Evolutionary conservation across 2,329 filamentous ascomycete genomes (phyloP), one percentile per base, ranked within the genome.

Genomic region (Microdochium nivale): DNA sequence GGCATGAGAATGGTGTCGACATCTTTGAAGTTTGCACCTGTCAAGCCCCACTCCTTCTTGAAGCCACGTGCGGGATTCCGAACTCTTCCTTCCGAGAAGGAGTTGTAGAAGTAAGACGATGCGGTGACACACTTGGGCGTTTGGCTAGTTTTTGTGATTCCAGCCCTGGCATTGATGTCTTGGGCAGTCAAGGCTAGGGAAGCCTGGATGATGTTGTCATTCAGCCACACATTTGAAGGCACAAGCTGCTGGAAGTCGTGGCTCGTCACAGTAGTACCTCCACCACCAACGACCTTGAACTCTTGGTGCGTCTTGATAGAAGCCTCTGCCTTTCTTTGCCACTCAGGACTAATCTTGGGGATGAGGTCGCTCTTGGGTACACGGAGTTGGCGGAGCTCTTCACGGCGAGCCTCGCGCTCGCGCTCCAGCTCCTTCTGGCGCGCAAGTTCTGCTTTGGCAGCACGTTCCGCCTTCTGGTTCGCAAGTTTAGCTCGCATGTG

Each of bases 161-260:
- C 81, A 25, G 75, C 76, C 30, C 75, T 69, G 53, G 74, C 68
- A 61, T 86, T 86, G 59, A 83, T 68, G 49, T 75, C 76, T 16
- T 74, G 71, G 48, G 83, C 81, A 14, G 90, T 69, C 61, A 81
- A 78, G 25, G 76, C 67, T 25, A 90, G 73, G 48, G 80, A 80
- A 14, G 80, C 79, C 58, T 89, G 88, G 58, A 92, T 80, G 49
- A 87, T 80, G 58, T 88, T 84, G 63, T 91, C 88, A 56, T 91
- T 90, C 7, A 92, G 75, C 87, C 87, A 92, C 25, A 73, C 73
- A 0, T 67, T 73, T 9, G 70, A 65, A 19, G 72, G 71, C 16
- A 85, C 72, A 8, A 90, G 67, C 47, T 77, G 84, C n/a, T 68
- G 71, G 59, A 90, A 84, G 61, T 88, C 85, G 50, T 80, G 78